Base-by-base conservation (phyloP, 2,329 filamentous ascomycete genomes). In the Sodiomyces alkalinus region DNA sequence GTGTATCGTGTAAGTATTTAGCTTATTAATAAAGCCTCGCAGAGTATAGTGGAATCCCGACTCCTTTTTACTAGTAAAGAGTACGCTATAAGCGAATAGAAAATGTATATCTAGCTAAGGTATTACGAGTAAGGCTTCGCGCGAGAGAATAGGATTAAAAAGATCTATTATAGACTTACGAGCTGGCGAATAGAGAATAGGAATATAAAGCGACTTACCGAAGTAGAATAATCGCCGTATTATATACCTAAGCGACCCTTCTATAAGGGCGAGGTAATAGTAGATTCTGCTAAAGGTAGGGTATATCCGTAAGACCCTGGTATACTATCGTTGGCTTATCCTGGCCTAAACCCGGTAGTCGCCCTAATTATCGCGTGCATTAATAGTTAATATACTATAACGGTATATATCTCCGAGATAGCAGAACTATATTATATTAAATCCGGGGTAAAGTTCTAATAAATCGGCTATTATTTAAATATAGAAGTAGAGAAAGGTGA, bases 381-480 rank as follows among this genome's bases (percentile, higher is more conserved):
- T n/a, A n/a, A n/a, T 86, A 24, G 94, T 85, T 0, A 85, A 83
- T 83, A 94, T 94, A 1, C 65, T 48, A 24, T 92, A 94, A 13
- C 86, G 62, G 0, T 76, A 79, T 0, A 96, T 53, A 44, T 96
- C 86, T 0, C 87, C 87, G 0, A 96, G 56, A 29, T 85, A 94
- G 39, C 94, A 87, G 7, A 92, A 81, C 87, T 87, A 96, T 0
- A 81, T 93, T 32, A 90, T 80, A 29, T 80, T 69, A 39, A 92
- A 94, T 0, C 68, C 63, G 0, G 80, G 74, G 0, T 93, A 81
- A 0, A 81, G 92, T 42, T 96, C 87, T 33, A 85, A 80, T 0
- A 94, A 52, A 0, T 94, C 52, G 0, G 81, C 78, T 68, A 94
- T 82, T 72, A 92, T 92, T 2, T 78, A 79, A 38, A 94, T 96